Evolutionary conservation across 2,329 filamentous ascomycete species (phyloP), one percentile per base, ranked within the genome.

Genomic region (Talaromyces piceae): DNA sequence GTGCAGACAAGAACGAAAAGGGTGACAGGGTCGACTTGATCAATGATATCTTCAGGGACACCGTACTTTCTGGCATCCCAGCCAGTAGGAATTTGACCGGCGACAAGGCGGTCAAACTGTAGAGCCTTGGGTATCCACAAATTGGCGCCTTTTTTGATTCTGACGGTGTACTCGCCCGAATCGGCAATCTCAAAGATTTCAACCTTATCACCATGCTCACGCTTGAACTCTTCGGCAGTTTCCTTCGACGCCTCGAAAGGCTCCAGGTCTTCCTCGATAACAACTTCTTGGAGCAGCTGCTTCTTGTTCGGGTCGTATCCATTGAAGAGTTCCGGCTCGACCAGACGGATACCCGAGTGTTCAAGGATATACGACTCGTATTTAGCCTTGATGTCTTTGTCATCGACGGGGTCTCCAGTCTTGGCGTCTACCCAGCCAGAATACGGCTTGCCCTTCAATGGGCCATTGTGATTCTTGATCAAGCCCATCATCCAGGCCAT

Each of bases 401-500:
- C 93, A 54, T 97, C 91, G 25, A 98, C 90, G 6, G 93, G 93
- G 53, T 97, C 91, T 41, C 88, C 88, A 49, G 88, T 85, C 81
- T 97, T 97, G 67, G 83, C 79, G 65, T 98, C 93, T 53, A 98
- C 93, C 91, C 77, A 98, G 61, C 93, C 93, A 59, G 91, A 89
- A 75, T 98, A 97, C 58, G 87, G 87, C 75, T 95, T 87, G 68
- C 93, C 93, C 77, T 98, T 98, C 68, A 98, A 82, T 27, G 86
- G 84, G 16, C 93, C 93, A 61, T 97, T 97, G 77, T 95, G 88
- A 71, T 98, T 95, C 79, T 91, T 96, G 77, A 98, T 97, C 54
- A 97, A 83, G 65, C 93, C 93, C 91, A 97, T 98, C 71, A 98
- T 89, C 93, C 93, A 98, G 27, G 93, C 91, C 93, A 98, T 98